These are phyloP conservation scores for Amanita inopinata DNA, from an alignment of 768 basidiomycete genomes.

Conservation along the genomic window DNA sequence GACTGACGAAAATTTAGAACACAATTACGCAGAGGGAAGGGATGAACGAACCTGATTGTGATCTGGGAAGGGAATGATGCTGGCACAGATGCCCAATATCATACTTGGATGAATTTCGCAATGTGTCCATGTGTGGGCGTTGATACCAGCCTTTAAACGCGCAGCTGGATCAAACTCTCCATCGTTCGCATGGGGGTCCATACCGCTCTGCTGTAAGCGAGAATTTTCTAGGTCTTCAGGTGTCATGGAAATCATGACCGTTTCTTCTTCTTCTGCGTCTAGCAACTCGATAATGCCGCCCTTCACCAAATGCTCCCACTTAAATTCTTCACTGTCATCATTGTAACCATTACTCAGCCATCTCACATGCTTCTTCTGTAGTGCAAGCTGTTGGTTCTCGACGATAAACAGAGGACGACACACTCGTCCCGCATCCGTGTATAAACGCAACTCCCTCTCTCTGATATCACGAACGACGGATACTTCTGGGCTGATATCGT, in stretches of 20 bases:
- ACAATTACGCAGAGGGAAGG: background rate
- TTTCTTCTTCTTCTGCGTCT: slow-evolving; percentile 99
- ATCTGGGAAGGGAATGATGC: slow-evolving; percentile 99
- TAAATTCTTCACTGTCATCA: slow-evolving; percentile 57
- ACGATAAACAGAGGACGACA: slow-evolving; percentile 97
- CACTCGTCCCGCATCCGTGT: slow-evolving; percentile 94
- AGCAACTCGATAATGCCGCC: slow-evolving; percentile 87
- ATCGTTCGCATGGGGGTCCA: slow-evolving; percentile 51
- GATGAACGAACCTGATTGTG: slow-evolving; percentile 79
- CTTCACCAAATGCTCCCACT: slow-evolving; percentile 81
- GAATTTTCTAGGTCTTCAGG: slow-evolving; percentile 91
- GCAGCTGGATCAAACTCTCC: slow-evolving; percentile 79
- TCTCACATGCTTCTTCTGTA: slow-evolving; percentile 79
- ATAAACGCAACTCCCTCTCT: slow-evolving; percentile 87
- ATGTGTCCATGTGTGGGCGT: slow-evolving; percentile 92
- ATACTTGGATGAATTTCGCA: slow-evolving; percentile 99
- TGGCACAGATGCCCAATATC: slow-evolving; percentile 97
- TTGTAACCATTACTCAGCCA: slow-evolving; percentile 52
- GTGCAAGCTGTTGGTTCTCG: slow-evolving; percentile 74
- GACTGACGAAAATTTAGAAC: slow-evolving; percentile 42
- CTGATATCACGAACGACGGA: slow-evolving; percentile 97
- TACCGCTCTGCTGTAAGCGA: slow-evolving; percentile 50
- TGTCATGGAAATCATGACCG: slow-evolving; percentile 99
- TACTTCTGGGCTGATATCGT: slow-evolving; percentile 93
- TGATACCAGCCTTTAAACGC: slow-evolving; percentile 75